Evolutionary conservation across 2,329 filamentous ascomycete species (phyloP).

Genomic region (Tetracladium maxilliforme): DNA sequence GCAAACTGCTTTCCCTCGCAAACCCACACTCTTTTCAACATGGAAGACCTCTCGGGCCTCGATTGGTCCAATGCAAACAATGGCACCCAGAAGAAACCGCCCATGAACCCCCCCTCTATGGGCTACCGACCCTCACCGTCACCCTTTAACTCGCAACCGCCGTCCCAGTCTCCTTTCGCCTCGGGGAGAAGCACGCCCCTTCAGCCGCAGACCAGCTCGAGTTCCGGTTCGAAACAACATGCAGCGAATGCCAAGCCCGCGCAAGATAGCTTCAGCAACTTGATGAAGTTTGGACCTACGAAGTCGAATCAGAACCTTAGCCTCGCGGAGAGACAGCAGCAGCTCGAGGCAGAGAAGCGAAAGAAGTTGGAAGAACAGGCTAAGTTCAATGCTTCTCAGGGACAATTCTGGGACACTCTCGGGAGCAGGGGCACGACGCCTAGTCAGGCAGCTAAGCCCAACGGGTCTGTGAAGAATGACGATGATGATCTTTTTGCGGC

Average conservation of each 20-base stretch:
- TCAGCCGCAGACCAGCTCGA: slow-evolving; percentile 9
- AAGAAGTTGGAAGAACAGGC: slow-evolving; percentile 62
- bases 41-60: slow-evolving; percentile 48
- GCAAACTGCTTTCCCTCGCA: too few species aligned
- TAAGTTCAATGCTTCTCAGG: slow-evolving; percentile 56
- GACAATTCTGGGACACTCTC: slow-evolving; percentile 62
- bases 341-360: slow-evolving; percentile 50
- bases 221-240: slow-evolving; percentile 17
- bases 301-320: slow-evolving; percentile 52
- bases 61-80: slow-evolving; percentile 35
- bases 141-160: slow-evolving; percentile 21
- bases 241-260: slow-evolving; percentile 23
- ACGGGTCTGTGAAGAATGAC: slow-evolving; percentile 16
- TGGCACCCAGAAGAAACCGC: too few species aligned
- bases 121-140: too few species aligned
- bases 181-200: slow-evolving; percentile 43
- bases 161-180: slow-evolving; percentile 34
- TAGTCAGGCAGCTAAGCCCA: slow-evolving; percentile 15
- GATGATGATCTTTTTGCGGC: slow-evolving; percentile 55
- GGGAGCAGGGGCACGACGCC: slow-evolving; percentile 37
- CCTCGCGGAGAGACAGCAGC: slow-evolving; percentile 65
- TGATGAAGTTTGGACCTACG: slow-evolving; percentile 47
- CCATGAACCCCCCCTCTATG: slow-evolving; percentile 25
- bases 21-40: too few species aligned
- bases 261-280: slow-evolving; percentile 63